A percentile compares a stretch with the other conserved stretches of the same genome.
These are phyloP conservation scores for Novymonas esmeraldas DNA, from an alignment of 208 protist genomes.

Conservation along the genomic window DNA sequence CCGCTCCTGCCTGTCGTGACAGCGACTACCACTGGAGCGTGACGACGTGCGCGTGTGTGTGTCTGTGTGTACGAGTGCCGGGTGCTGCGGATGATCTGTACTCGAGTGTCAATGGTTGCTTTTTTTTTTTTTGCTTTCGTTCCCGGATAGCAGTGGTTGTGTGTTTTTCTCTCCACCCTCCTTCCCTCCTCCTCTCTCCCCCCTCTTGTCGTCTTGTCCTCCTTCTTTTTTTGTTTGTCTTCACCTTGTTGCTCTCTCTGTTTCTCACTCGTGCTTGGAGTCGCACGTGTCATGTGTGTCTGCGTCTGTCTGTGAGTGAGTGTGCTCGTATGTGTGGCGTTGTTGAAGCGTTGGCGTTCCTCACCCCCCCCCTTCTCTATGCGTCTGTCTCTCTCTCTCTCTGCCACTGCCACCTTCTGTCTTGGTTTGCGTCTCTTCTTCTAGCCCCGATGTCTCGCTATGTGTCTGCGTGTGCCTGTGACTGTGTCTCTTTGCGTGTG, in stretches of 20 bases:
- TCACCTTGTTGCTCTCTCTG: not conserved
- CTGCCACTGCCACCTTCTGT: no score
- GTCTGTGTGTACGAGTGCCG: not conserved
- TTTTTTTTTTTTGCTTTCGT: not conserved
- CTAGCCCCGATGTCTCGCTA: no score
- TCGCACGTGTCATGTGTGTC: not conserved
- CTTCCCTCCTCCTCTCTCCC: not conserved
- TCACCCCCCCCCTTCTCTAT: no score
- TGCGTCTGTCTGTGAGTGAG: not conserved
- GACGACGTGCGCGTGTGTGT: not conserved
- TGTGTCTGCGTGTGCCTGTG: not conserved
- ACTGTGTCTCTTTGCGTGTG: not conserved
- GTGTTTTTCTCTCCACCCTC: not conserved
- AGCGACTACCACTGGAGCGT: no score
- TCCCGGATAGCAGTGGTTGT: no score
- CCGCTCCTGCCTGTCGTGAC: no score
- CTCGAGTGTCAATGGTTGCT: not conserved
- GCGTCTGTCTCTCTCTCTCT: no score
- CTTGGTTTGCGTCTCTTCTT: no score
- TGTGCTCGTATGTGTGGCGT: no score
- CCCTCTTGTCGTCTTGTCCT: not conserved
- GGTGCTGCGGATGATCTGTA: no score
- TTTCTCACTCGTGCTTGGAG: not conserved
- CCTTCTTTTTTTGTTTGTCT: not conserved
- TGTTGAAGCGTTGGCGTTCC: no score